Percentiles rank a stretch among this genome's conserved stretches.
phyloP scores from a whole-genome alignment of 805 yeast genomes.

The Wickerhamiella allomyrinae region DNA sequence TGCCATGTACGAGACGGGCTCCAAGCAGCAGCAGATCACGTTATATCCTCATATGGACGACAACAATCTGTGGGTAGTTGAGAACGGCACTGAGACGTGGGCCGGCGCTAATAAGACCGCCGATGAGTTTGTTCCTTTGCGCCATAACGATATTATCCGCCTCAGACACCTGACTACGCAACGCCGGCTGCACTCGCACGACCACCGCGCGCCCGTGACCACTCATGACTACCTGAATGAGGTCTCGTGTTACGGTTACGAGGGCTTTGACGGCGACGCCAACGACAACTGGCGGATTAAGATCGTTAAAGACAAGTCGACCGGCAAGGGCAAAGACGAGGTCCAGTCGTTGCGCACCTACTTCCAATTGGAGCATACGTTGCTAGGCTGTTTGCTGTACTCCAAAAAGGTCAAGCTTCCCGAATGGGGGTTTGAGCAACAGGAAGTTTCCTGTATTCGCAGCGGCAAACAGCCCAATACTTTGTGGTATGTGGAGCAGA shows the following conservation, averaged over 20 bases:
- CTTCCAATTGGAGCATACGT: slow-evolving; percentile 53
- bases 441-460: slow-evolving; percentile 77
- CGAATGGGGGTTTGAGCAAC: slow-evolving; percentile 71
- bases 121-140: slow-evolving; percentile 32
- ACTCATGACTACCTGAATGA: slow-evolving; percentile 85
- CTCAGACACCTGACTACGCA: slow-evolving; percentile 60
- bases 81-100: slow-evolving; percentile 23
- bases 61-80: slow-evolving; percentile 66
- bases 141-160: slow-evolving; percentile 44
- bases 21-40: slow-evolving; percentile 94
- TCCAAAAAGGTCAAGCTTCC: slow-evolving; percentile 67
- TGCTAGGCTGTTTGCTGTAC: slow-evolving; percentile 54
- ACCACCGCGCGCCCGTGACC: slow-evolving; percentile 71
- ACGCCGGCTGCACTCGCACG: slow-evolving; percentile 54
- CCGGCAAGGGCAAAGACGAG: slow-evolving; percentile 26
- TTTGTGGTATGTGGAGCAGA: slow-evolving; percentile 60
- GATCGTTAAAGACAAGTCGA: slow-evolving; percentile 29
- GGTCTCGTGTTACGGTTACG: slow-evolving; percentile 58
- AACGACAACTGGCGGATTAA: slow-evolving; percentile 58
- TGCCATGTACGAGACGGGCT: slow-evolving; percentile 69
- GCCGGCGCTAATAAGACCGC: slow-evolving; percentile 19
- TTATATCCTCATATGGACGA: slow-evolving; percentile 41
- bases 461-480: slow-evolving; percentile 55
- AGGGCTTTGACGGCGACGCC: slow-evolving; percentile 46
- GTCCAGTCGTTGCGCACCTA: slow-evolving; percentile 49